These are phyloP conservation scores for Phlebiopsis flavidoalba DNA, from an alignment of 768 basidiomycete species.

Conservation along the genomic window DNA sequence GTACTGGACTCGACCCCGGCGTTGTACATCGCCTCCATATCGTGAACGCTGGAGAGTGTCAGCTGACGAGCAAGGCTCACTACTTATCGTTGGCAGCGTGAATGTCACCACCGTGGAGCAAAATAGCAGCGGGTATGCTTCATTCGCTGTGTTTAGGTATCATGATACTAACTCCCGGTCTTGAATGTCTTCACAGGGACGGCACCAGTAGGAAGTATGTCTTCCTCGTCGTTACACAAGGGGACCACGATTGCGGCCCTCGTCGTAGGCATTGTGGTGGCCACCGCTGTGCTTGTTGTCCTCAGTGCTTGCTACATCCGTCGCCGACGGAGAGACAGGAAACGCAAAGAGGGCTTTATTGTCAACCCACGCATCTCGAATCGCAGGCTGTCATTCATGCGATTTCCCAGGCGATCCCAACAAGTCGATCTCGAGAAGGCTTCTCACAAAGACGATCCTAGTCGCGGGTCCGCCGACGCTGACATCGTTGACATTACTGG, in stretches of 20 bases:
- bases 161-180: no score
- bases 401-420: slow-evolving; percentile 4
- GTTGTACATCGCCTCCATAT: slow-evolving; percentile 46
- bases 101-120: slow-evolving; percentile 37
- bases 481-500: slow-evolving; percentile 14
- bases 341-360: slow-evolving; percentile 23
- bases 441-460: not conserved
- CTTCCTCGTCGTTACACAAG: slow-evolving; percentile 24
- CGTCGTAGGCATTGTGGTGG: slow-evolving; percentile 50
- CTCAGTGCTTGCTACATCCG: slow-evolving; percentile 44
- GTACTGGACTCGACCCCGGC: slow-evolving; percentile 52
- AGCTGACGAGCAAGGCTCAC: slow-evolving; percentile 25
- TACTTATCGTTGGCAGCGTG: slow-evolving; percentile 48
- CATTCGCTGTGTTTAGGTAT: not conserved
- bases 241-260: slow-evolving; percentile 65
- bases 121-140: slow-evolving; percentile 30
- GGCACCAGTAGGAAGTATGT: slow-evolving; percentile 11
- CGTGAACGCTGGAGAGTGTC: slow-evolving; percentile 47
- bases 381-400: slow-evolving; percentile 18
- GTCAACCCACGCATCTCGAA: slow-evolving; percentile 21
- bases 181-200: not conserved
- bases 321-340: slow-evolving; percentile 32
- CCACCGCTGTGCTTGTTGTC: slow-evolving; percentile 40
- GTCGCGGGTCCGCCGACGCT: not conserved
- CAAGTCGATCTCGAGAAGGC: slow-evolving; percentile 7